phyloP scores from a whole-genome alignment of 2,329 filamentous ascomycete species.

The Fusarium metavorans region DNA sequence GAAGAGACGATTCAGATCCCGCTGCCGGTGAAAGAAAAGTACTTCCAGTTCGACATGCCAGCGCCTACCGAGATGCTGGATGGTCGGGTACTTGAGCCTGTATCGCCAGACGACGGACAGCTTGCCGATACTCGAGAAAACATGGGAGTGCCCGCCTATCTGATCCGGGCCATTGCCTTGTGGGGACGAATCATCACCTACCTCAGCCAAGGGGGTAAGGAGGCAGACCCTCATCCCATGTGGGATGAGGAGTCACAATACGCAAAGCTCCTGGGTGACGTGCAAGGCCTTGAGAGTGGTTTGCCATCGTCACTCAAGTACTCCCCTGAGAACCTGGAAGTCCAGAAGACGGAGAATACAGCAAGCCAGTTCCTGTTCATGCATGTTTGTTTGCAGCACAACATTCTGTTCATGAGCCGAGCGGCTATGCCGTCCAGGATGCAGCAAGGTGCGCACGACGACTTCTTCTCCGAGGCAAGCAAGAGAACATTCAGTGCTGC shows the following conservation, averaged over 20 bases:
- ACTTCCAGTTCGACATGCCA: constrained; percentile 91
- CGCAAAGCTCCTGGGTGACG: constrained; percentile 74
- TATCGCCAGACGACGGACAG: constrained; percentile 72
- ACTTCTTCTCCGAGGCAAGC: constrained; percentile 82
- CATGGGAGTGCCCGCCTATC: constrained; percentile 94
- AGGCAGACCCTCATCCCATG: constrained; percentile 80
- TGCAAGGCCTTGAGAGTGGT: constrained; percentile 75
- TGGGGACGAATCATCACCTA: constrained; percentile 94
- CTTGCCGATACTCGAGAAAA: constrained; percentile 78
- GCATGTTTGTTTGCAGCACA: constrained; percentile 91
- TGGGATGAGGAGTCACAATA: constrained; percentile 88
- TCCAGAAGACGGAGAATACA: constrained; percentile 85
- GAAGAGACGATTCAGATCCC: constrained; percentile 92
- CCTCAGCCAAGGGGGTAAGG: constrained; percentile 88
- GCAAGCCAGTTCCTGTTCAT: constrained; percentile 94
- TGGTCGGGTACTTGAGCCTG: constrained; percentile 74
- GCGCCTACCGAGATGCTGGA: constrained; percentile 87
- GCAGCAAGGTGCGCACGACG: constrained; percentile 77
- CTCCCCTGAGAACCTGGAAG: constrained; percentile 82
- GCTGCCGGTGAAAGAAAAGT: constrained; percentile 88
- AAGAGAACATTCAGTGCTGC: constrained; percentile 85
- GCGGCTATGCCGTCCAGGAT: constrained; percentile 82
- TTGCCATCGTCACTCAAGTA: constrained; percentile 82
- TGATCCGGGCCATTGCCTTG: constrained; percentile 84
- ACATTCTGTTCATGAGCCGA: constrained; percentile 88